Evolutionary conservation across 2,329 filamentous ascomycete genomes (phyloP), one percentile per base, ranked within the genome.

Genomic region (Paramyrothecium sp.): DNA sequence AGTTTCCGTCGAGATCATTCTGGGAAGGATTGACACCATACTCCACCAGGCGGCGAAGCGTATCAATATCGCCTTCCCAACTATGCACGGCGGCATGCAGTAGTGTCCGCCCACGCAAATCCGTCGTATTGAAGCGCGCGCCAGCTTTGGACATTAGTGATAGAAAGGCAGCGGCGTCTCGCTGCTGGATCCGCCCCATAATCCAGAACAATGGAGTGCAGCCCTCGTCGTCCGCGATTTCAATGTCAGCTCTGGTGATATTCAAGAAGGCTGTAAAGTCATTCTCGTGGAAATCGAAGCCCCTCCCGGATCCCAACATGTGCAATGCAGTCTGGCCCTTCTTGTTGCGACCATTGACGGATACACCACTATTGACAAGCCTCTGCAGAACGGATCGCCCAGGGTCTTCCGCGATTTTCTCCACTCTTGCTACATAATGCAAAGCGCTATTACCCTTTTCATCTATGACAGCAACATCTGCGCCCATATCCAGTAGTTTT

Each of bases 391-490:
- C 3, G 16, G 7, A 4, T 17, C 21, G 20, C 13, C 22, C 3
- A 51, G 11, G 22, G 3, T 26, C 22, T 23, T 26, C 23, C 4
- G 5, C n/a, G 3, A 54, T 41, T 4, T 23, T 48, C 3, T 44
- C 23, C 44, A 54, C 44, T 2, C 26, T 23, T 23, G 49, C 49
- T 7, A 33, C 49, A 33, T 54, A 51, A 47, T 65, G 60, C 2
- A 64, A 56, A 3, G 58, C 33, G 3, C 65, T 69, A 20, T 62
- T 61, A 13, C 66, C 65, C 1, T 55, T 12, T 3, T 57, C 34
- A 51, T 71, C 63, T 21, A 57, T 57, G 5, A 57, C 56, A 17
- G 57, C 52, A 1, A 59, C 20, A 22, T 69, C 61, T n/a, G 60
- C 58, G 2, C 61, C 61, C 10, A 56, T 30, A 10, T 58, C 53